Conservation (phyloP, 306 rosid genomes). For the Malus sieversii region DNA sequence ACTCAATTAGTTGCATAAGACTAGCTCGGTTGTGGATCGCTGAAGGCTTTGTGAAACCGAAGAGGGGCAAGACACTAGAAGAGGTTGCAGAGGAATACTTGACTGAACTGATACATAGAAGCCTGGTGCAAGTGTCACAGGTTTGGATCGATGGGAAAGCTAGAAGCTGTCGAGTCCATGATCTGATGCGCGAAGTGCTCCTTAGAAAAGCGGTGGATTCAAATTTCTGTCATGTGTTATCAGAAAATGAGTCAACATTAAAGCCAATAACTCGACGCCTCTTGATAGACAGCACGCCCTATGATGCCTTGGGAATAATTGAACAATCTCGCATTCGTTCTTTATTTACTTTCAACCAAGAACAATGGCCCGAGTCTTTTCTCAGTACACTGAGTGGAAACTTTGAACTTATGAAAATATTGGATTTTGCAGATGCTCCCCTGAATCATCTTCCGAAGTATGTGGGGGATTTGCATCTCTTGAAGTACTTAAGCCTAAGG, state of each 20-base stretch:
- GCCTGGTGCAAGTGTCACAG: neutral
- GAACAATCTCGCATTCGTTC: neutral
- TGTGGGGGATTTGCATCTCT: neutral
- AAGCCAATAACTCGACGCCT: neutral
- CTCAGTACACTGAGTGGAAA: neutral
- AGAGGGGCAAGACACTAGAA: neutral
- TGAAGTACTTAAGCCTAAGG: slow-evolving; percentile 10
- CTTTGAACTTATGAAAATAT: slow-evolving; percentile 3
- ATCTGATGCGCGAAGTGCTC: neutral
- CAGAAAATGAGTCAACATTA: neutral
- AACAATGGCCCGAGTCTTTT: neutral
- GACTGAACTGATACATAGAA: neutral
- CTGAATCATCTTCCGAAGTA: neutral
- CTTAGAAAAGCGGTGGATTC: neutral
- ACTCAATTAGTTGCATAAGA: neutral
- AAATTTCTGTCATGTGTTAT: neutral
- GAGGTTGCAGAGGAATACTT: slow-evolving; percentile 6
- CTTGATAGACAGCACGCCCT: neutral
- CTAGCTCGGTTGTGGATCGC: slow-evolving; percentile 15
- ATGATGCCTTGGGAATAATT: too few relatives aligned
- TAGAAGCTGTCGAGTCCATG: slow-evolving; percentile 1
- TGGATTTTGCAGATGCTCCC: slow-evolving; percentile 15
- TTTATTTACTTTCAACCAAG: neutral
- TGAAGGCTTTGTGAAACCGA: slow-evolving; percentile 8
- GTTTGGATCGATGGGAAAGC: neutral